Evolutionary conservation across 1,284 basidiomycete species (phyloP), one percentile per base, ranked within the genome.

Genomic region (Microbotryum saponariae): DNA sequence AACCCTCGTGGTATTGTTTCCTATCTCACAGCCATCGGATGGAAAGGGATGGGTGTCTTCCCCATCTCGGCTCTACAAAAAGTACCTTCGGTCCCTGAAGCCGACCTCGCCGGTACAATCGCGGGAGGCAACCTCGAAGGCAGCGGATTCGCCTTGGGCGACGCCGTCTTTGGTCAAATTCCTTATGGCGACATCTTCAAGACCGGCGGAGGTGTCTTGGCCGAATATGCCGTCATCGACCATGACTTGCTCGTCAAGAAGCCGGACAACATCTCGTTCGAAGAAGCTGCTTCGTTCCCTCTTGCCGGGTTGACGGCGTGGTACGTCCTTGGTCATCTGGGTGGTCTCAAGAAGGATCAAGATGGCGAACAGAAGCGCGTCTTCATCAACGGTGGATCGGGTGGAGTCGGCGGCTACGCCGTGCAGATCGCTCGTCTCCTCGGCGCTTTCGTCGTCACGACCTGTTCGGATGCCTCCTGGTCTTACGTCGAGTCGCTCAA

Each of bases 331-430:
- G 61, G 84, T 25, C 74, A 81, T 68, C 76, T 3, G 79, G 79
- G 1, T 80, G 83, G 67, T 6, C 51, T 63, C 23, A 63, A 63
- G 37, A 61, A 64, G 52, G 37, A 42, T 42, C 37, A 42, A 42
- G 37, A 10, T 12, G 60, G 58, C 5, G 54, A 42, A 8, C 63
- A 64, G 6, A 61, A 70, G 54, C 62, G 67, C 10, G 76, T 88
- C 4, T 80, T 87, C 62, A 78, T 88, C 65, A 83, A 85, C 59
- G 86, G 86, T 0, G 86, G 84, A 0, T 83, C 80, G 29, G 82
- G 84, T 2, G 76, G 82, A 6, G 83, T 86, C 1, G 87, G 86
- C 0, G 76, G 78, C 20, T 79, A 79, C 60, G 85, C 83, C 0
- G 82, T 86, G 29, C 64, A 87, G 71, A 75, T 87, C 27, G 84